phyloP scores from a whole-genome alignment of 106 monocot species.

The Dendrobium officinale region DNA sequence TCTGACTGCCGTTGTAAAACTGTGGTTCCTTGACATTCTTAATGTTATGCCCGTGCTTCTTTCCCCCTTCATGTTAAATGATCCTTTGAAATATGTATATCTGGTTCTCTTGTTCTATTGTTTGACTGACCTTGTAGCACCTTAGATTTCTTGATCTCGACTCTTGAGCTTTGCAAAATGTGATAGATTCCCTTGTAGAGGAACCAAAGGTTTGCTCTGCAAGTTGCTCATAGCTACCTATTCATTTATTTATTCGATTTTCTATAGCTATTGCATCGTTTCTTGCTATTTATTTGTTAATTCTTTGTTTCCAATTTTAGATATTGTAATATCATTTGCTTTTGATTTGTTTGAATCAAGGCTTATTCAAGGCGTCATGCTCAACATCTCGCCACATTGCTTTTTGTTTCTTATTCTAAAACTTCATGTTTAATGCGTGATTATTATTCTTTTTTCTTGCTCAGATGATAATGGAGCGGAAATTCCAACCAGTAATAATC shows the following conservation, averaged over 20 bases:
- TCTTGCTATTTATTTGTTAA: background rate
- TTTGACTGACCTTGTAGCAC: background rate
- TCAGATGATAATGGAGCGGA: slow-evolving; percentile 98
- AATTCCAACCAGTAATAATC: slow-evolving; percentile 95
- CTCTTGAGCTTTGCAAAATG: background rate
- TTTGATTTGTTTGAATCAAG: background rate
- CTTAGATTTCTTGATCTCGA: background rate
- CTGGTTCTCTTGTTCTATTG: background rate
- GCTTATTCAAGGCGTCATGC: background rate
- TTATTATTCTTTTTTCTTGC: slow-evolving; percentile 3
- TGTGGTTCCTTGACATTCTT: background rate
- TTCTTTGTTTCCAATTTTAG: background rate
- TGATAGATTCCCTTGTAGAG: background rate
- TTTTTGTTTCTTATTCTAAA: background rate
- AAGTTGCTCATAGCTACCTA: background rate
- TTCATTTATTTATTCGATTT: background rate
- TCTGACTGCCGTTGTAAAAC: background rate
- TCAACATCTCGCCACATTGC: background rate
- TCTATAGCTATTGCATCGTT: background rate
- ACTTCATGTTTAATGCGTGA: background rate
- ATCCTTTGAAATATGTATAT: background rate
- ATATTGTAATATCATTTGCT: background rate
- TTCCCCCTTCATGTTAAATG: background rate
- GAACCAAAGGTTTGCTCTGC: background rate
- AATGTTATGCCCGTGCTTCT: background rate